Evolutionary conservation across 2,329 filamentous ascomycete species (phyloP).

Genomic region (Samsoniella hepiali): DNA sequence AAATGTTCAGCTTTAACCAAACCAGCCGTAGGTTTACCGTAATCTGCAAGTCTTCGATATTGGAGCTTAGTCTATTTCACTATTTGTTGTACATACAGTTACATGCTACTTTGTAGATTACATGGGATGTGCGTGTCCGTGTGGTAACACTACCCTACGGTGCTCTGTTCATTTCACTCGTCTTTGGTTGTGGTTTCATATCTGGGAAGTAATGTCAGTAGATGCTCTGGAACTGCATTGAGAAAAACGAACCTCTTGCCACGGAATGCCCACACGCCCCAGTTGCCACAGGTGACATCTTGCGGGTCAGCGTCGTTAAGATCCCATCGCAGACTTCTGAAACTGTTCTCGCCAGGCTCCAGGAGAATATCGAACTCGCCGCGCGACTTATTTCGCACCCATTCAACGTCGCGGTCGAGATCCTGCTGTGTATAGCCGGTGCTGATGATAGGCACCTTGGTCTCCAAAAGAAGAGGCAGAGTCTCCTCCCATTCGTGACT

Average conservation of each 20-base stretch:
- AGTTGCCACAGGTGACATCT: constrained; percentile 93
- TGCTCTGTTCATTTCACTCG: constrained; percentile 18
- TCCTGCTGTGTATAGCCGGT: constrained; percentile 96
- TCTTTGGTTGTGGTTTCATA: constrained; percentile 63
- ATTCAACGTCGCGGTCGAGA: constrained; percentile 87
- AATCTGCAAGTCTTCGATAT: neutral
- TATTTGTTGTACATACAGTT: constrained; percentile 18
- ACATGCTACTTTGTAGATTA: constrained; percentile 16
- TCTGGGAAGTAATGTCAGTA: constrained; percentile 39
- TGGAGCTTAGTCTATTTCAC: constrained; percentile 16
- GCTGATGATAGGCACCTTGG: constrained; percentile 89
- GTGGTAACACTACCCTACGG: neutral
- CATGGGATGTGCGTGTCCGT: neutral
- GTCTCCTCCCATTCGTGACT: constrained; percentile 94
- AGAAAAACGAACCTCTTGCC: constrained; percentile 75
- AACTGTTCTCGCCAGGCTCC: constrained; percentile 89
- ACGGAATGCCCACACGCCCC: constrained; percentile 95
- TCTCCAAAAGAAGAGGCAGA: constrained; percentile 83
- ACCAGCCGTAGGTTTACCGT: neutral
- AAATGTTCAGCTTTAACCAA: neutral
- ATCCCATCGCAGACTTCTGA: constrained; percentile 94
- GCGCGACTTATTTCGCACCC: constrained; percentile 78
- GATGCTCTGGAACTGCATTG: neutral
- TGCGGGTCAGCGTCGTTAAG: constrained; percentile 92
- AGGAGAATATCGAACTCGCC: constrained; percentile 92